Base-by-base conservation (phyloP, 352 stramenopile genomes). In the Elongisporangium senticosum region DNA sequence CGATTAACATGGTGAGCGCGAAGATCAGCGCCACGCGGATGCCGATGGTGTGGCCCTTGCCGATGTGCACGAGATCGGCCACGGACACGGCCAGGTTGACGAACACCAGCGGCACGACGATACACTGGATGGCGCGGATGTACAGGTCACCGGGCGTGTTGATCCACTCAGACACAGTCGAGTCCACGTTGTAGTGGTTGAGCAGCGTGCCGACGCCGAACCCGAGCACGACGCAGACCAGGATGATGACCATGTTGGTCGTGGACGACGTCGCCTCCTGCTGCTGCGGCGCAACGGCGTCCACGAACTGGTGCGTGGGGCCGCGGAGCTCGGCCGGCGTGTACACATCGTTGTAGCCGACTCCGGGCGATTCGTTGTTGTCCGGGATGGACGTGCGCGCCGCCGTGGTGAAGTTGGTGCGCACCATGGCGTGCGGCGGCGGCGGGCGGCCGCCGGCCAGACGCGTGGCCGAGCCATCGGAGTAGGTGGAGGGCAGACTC, bases 91-190 rank as follows among this genome's bases (percentile, higher is more conserved):
- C 81, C 43, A 94, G 55, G 64, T 91, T 90, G 21, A 90, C 75
- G 54, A 94, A 89, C 55, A 92, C 79, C 55, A 92, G 77, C 20
- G 82, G 82, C 57, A 92, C 67, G 56, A 94, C 81, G 40, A 94
- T 64, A 63, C 84, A 94, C 68, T 88, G 69, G 23, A 92, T 75
- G 2, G 80, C 82, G 26, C 82, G 82, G 6, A 91, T 69, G 65
- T 87, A 90, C 22, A 94, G 69, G 50, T 89, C 77, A 0, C 84
- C 84, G 0, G 84, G 82, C 7, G 83, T 79, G 62, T 77, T 82
- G 63, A 93, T 69, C 78, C 79, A 90, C 58, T 85, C 56, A 7
- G 75, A 72, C 19, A 73, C 66, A 19, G 68, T 75, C 28, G 59
- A 43, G 40, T 83, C 63, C 15, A 87, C 64, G 13, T 80, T 28